These are phyloP conservation scores for Boletus fagicola DNA, from an alignment of 768 basidiomycete genomes.

Conservation along the genomic window DNA sequence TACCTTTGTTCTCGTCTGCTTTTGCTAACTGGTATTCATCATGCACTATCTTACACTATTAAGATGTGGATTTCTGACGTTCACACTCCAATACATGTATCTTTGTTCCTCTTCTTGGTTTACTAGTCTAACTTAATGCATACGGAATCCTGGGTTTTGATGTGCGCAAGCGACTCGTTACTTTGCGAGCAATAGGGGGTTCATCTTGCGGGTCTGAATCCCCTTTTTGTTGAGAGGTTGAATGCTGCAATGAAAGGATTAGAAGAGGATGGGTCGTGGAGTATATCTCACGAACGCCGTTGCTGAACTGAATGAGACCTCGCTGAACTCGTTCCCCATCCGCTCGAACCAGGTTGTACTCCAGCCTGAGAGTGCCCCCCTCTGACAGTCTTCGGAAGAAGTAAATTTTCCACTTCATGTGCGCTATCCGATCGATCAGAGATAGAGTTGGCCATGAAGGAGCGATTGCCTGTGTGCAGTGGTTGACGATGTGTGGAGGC, in stretches of 20 bases:
- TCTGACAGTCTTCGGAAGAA: conserved; percentile 36
- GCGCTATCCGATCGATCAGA: conserved; percentile 67
- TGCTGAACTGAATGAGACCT: conserved; percentile 26
- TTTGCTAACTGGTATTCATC: conserved; percentile 13
- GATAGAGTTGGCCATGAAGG: conserved; percentile 43
- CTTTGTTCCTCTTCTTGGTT: conserved; percentile 13
- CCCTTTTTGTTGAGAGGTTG: conserved; percentile 41
- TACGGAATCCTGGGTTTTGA: neutral
- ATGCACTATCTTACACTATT: conserved; percentile 14
- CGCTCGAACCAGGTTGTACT: conserved; percentile 28
- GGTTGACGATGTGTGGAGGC: conserved; percentile 44
- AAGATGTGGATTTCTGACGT: conserved; percentile 2
- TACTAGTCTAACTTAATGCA: conserved; percentile 20
- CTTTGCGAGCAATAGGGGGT: neutral
- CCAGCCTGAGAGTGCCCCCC: conserved; percentile 11
- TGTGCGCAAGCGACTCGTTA: neutral
- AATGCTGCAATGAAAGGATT: conserved; percentile 37
- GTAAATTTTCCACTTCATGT: conserved; percentile 69
- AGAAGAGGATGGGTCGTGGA: neutral
- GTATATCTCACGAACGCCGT: conserved; percentile 22
- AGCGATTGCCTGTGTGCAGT: conserved; percentile 36
- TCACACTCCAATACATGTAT: conserved; percentile 24
- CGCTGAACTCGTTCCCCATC: conserved; percentile 37
- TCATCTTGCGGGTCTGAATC: conserved; percentile 47
- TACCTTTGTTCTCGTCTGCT: conserved; percentile 1